These are phyloP conservation scores for Circinella minor DNA, from an alignment of 371 early-diverging fungal genomes.

Conservation along the genomic window DNA sequence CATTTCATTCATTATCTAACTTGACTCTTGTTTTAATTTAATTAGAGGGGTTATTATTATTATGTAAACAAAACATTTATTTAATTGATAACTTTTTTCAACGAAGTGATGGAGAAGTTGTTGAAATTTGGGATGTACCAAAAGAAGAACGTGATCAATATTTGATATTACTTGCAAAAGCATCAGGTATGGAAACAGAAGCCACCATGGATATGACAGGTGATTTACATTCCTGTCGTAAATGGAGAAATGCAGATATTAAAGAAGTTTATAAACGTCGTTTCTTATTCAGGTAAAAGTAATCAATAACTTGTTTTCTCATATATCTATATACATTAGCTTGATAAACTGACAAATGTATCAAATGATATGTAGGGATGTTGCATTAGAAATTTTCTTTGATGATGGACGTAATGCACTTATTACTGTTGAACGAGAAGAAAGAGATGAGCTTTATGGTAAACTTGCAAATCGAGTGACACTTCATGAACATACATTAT, in stretches of 20 bases:
- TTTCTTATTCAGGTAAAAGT: slow-evolving; percentile 57
- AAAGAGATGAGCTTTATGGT: slow-evolving; percentile 74
- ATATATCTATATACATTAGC: too few species aligned
- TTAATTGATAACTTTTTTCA: slow-evolving; percentile 81
- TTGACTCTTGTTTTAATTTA: not conserved
- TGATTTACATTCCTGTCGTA: slow-evolving; percentile 62
- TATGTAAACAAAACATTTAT: slow-evolving; percentile 78
- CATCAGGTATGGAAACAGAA: slow-evolving; percentile 59
- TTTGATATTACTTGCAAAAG: slow-evolving; percentile 61
- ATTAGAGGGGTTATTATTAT: slow-evolving; percentile 69
- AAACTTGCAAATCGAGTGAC: slow-evolving; percentile 65
- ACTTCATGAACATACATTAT: slow-evolving; percentile 38
- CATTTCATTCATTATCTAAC: too few species aligned
- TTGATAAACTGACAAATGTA: too few species aligned
- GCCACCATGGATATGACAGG: slow-evolving; percentile 49
- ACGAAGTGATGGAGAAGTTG: slow-evolving; percentile 72
- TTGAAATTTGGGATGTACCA: slow-evolving; percentile 77
- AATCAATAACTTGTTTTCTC: too few species aligned
- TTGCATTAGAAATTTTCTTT: slow-evolving; percentile 80
- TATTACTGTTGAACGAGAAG: slow-evolving; percentile 66
- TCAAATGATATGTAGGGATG: slow-evolving; percentile 67
- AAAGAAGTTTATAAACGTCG: slow-evolving; percentile 77
- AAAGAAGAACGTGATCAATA: slow-evolving; percentile 75
- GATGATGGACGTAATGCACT: slow-evolving; percentile 77
- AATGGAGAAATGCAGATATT: slow-evolving; percentile 71